Conservation (phyloP, 2,329 filamentous ascomycete species). For the Clarireedia monteithiana region DNA sequence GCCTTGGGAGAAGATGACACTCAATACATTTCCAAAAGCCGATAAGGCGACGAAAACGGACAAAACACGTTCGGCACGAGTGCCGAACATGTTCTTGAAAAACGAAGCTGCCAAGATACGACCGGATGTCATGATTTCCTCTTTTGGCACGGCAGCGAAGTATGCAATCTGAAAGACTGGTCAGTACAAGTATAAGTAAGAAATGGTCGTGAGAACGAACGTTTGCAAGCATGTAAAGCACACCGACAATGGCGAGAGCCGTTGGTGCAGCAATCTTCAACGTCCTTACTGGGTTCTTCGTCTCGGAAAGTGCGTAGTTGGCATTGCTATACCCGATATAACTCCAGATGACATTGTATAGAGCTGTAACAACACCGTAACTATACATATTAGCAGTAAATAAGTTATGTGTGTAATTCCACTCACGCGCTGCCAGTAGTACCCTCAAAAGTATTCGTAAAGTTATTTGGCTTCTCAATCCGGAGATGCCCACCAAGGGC, state of each 20-base stretch:
- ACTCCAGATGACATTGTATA: conserved; percentile 67
- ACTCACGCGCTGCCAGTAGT: conserved; percentile 53
- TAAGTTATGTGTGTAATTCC: neutral
- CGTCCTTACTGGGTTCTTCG: conserved; percentile 55
- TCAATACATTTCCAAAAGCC: conserved; percentile 59
- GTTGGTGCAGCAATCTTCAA: conserved; percentile 57
- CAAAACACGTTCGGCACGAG: conserved; percentile 47
- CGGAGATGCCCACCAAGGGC: conserved; percentile 54
- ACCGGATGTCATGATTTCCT: conserved; percentile 43
- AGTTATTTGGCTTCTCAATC: conserved; percentile 55
- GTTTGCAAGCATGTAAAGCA: conserved; percentile 61
- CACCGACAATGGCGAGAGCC: conserved; percentile 48
- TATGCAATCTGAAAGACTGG: conserved; percentile 43
- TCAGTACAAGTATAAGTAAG: neutral
- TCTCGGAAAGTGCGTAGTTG: conserved; percentile 59
- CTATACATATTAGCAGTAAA: conserved; percentile 1
- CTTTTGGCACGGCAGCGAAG: conserved; percentile 49
- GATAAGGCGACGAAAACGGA: conserved; percentile 61
- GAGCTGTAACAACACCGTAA: conserved; percentile 57
- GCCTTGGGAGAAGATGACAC: conserved; percentile 61
- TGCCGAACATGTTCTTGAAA: conserved; percentile 49
- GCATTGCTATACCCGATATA: conserved; percentile 63
- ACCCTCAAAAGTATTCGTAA: conserved; percentile 55
- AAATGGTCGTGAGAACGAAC: conserved; percentile 7
- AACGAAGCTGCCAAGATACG: conserved; percentile 46